Conservation (phyloP, 2,329 filamentous ascomycete species). For the Aureobasidium musti region DNA sequence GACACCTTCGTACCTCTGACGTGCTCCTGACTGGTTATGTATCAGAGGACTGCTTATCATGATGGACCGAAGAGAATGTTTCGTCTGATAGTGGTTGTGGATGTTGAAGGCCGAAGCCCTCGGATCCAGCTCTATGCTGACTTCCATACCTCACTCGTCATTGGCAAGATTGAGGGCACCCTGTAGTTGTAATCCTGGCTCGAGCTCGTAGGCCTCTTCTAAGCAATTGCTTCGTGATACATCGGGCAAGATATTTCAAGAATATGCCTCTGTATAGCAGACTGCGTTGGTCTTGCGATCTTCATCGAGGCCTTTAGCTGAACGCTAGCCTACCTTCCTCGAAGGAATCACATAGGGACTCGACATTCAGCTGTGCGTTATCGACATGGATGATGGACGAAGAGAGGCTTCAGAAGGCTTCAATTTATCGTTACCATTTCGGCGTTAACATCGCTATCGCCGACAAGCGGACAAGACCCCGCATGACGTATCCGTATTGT, state of each 20-base stretch:
- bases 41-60: background rate
- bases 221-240: background rate
- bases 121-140: background rate
- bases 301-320: background rate
- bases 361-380: background rate
- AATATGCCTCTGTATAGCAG: background rate
- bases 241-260: background rate
- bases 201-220: background rate
- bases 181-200: background rate
- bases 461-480: background rate
- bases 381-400: background rate
- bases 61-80: background rate
- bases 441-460: conserved; percentile 6
- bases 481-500: conserved; percentile 2
- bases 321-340: background rate
- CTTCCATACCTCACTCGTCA: too few relatives aligned
- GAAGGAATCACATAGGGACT: too few relatives aligned
- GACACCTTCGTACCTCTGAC: background rate
- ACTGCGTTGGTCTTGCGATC: background rate
- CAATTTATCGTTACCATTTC: conserved; percentile 13
- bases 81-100: background rate
- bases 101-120: background rate
- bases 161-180: background rate
- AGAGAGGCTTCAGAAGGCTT: background rate
- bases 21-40: background rate